Conservation (phyloP, 768 basidiomycete genomes). For the Strobilomyces dryophilus region DNA sequence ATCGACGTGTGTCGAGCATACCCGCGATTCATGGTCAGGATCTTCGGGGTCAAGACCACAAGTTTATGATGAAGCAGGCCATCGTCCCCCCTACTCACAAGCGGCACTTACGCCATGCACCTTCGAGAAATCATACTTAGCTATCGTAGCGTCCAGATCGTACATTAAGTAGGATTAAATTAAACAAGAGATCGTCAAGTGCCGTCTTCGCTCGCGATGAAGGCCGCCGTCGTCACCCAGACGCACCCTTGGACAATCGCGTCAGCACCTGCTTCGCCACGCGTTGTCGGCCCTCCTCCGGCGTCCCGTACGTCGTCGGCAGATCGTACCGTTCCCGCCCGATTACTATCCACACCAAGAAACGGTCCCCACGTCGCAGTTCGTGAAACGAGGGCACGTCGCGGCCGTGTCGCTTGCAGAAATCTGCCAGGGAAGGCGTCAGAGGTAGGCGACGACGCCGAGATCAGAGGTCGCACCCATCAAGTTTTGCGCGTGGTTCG, state of each 20-base stretch:
- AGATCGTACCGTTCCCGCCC: conserved; percentile 42
- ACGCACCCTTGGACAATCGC: conserved; percentile 29
- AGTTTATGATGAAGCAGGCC: no score
- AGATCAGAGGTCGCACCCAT: conserved; percentile 6
- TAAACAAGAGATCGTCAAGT: no score
- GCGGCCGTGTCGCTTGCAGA: conserved; percentile 13
- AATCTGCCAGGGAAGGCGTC: conserved; percentile 9
- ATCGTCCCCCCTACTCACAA: no score
- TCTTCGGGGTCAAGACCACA: no score
- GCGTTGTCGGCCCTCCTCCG: conserved; percentile 39
- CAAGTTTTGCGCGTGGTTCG: conserved; percentile 15
- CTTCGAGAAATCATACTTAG: no score
- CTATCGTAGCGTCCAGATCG: no score
- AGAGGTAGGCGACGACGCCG: neutral
- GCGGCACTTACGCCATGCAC: no score
- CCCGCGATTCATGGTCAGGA: no score
- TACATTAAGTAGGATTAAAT: no score
- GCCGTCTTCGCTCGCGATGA: no score
- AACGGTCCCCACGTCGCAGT: conserved; percentile 17
- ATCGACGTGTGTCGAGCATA: no score
- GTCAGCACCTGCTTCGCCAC: conserved; percentile 43
- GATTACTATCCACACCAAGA: conserved; percentile 46
- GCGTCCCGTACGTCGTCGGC: conserved; percentile 35
- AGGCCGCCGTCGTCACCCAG: neutral
- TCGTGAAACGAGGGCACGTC: conserved; percentile 34